phyloP scores from a whole-genome alignment of 352 stramenopile species.

The Phytophthora sansomeana region DNA sequence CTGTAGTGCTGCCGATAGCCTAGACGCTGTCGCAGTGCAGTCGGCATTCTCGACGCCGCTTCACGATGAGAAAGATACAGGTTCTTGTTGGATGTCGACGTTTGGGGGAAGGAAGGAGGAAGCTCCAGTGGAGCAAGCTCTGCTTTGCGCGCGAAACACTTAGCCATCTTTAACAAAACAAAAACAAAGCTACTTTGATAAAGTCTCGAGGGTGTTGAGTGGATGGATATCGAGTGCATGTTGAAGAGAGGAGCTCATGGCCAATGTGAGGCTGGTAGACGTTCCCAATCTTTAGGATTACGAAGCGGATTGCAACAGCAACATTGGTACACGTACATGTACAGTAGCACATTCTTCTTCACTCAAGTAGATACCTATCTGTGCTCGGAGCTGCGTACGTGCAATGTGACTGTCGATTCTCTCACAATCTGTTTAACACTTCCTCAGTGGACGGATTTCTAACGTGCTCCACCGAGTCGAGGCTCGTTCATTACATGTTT shows the following conservation, averaged over 20 bases:
- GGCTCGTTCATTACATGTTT: conserved; percentile 28
- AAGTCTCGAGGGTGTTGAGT: conserved; percentile 18
- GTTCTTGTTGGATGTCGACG: conserved; percentile 11
- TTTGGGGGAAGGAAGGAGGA: too few relatives aligned
- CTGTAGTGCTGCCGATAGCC: conserved; percentile 7
- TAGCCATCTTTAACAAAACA: conserved; percentile 43
- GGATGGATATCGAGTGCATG: not conserved
- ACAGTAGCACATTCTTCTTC: too few relatives aligned
- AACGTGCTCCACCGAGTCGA: conserved; percentile 9
- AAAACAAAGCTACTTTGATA: conserved; percentile 44
- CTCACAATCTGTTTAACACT: conserved; percentile 31
- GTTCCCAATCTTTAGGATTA: too few relatives aligned
- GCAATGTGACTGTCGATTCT: too few relatives aligned
- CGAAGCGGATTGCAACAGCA: too few relatives aligned
- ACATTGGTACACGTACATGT: too few relatives aligned
- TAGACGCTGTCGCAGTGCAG: conserved; percentile 9
- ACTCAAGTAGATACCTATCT: too few relatives aligned
- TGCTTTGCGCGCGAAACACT: conserved; percentile 10
- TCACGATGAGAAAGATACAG: conserved; percentile 42
- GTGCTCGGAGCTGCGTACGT: too few relatives aligned
- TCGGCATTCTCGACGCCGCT: conserved; percentile 15
- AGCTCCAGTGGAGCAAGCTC: not conserved
- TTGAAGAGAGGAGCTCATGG: not conserved
- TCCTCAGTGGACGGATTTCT: not conserved
- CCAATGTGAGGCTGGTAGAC: conserved; percentile 18